phyloP scores from a whole-genome alignment of 192 early-diverging fungal genomes.

The Backusella sp. region DNA sequence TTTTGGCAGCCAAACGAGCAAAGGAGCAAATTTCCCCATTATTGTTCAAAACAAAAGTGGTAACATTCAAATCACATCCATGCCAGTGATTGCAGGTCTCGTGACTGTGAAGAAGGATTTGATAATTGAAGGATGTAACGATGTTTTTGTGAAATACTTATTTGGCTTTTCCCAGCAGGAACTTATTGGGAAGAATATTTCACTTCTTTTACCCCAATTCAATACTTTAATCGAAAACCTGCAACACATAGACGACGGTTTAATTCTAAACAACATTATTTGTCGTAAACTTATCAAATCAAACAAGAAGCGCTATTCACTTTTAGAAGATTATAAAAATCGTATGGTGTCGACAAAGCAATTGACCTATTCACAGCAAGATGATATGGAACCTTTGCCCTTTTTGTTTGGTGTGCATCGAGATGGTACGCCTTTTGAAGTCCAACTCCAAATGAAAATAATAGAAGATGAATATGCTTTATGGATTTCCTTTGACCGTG shows the following conservation, averaged over 20 bases:
- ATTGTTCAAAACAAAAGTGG: conserved; percentile 44
- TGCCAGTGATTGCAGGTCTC: conserved; percentile 65
- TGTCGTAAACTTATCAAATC: conserved; percentile 21
- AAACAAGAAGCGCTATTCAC: background rate
- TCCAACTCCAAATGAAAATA: conserved; percentile 58
- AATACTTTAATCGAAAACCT: conserved; percentile 46
- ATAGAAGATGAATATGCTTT: conserved; percentile 53
- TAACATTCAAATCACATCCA: conserved; percentile 57
- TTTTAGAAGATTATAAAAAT: background rate
- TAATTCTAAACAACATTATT: conserved; percentile 28
- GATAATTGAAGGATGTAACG: conserved; percentile 55
- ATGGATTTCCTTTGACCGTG: conserved; percentile 66
- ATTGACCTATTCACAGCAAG: conserved; percentile 15
- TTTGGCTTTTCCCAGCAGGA: conserved; percentile 56
- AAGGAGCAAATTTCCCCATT: conserved; percentile 56
- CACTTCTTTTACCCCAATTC: conserved; percentile 59
- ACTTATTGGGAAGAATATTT: conserved; percentile 44
- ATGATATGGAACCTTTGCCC: conserved; percentile 12
- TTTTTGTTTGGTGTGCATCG: conserved; percentile 56
- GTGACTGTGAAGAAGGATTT: conserved; percentile 50
- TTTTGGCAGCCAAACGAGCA: conserved; percentile 52
- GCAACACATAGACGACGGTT: conserved; percentile 23
- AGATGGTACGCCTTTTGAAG: conserved; percentile 57
- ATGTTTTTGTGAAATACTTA: conserved; percentile 61
- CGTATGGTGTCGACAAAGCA: background rate